Percentiles rank a stretch among this genome's conserved stretches.
Conservation (phyloP, 805 yeast genomes). For the Metschnikowia lunata region DNA sequence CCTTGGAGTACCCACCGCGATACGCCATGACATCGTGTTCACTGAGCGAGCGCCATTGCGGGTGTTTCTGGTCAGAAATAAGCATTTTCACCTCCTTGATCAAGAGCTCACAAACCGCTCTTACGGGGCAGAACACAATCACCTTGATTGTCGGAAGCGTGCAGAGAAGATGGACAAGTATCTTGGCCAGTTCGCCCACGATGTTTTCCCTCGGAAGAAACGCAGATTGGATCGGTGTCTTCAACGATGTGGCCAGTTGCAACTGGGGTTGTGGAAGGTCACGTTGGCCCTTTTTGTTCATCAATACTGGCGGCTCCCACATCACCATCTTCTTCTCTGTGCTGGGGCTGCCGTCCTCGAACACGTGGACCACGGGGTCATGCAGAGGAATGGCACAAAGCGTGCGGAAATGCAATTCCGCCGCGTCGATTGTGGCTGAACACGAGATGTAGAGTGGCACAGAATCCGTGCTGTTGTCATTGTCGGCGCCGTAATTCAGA, state of each 20-base stretch:
- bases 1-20: constrained; percentile 89
- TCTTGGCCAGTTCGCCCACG: constrained; percentile 69
- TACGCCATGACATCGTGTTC: constrained; percentile 78
- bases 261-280: constrained; percentile 11
- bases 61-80: constrained; percentile 33
- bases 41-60: constrained; percentile 39
- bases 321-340: constrained; percentile 71
- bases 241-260: constrained; percentile 7
- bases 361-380: constrained; percentile 51
- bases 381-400: constrained; percentile 59
- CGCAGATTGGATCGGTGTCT: constrained; percentile 11
- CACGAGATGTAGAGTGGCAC: constrained; percentile 71
- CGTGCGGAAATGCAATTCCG: constrained; percentile 63
- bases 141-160: constrained; percentile 59
- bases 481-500: constrained; percentile 8
- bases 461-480: constrained; percentile 5
- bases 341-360: constrained; percentile 84
- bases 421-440: constrained; percentile 86
- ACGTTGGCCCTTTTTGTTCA: constrained; percentile 52
- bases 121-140: constrained; percentile 84
- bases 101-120: constrained; percentile 80
- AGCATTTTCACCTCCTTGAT: constrained; percentile 76
- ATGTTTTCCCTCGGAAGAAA: constrained; percentile 55
- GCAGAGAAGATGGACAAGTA: constrained; percentile 62
- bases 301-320: constrained; percentile 75